These are phyloP conservation scores for Phytopythium aichiense DNA, from an alignment of 352 stramenopile species.

Conservation along the genomic window DNA sequence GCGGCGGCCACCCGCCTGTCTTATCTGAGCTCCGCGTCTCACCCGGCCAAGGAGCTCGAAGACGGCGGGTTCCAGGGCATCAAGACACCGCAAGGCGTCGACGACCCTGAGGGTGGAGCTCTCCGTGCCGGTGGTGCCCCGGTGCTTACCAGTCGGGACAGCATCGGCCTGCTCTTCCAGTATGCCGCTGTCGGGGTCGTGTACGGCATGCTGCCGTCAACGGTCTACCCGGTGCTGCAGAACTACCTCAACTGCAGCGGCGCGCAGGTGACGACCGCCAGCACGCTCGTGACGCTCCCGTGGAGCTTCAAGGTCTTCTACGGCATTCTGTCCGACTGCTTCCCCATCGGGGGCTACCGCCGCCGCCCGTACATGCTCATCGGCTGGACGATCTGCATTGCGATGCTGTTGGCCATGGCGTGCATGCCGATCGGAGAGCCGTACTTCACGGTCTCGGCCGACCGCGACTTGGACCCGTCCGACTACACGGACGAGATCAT, in stretches of 20 bases:
- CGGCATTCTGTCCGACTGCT: slow-evolving; percentile 52
- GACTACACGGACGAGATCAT: slow-evolving; percentile 24
- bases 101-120: slow-evolving; percentile 30
- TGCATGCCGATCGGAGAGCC: slow-evolving; percentile 31
- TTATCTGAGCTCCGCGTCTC: slow-evolving; percentile 22
- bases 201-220: slow-evolving; percentile 36
- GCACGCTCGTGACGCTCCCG: slow-evolving; percentile 28
- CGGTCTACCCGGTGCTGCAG: slow-evolving; percentile 50
- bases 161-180: slow-evolving; percentile 42
- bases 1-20: slow-evolving; percentile 22
- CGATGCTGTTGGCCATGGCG: slow-evolving; percentile 42
- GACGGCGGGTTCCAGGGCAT: slow-evolving; percentile 22
- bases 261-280: slow-evolving; percentile 20
- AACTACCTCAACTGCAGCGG: slow-evolving; percentile 45
- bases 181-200: slow-evolving; percentile 50
- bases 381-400: slow-evolving; percentile 37
- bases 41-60: slow-evolving; percentile 19
- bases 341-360: slow-evolving; percentile 52
- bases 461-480: slow-evolving; percentile 12
- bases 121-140: slow-evolving; percentile 34
- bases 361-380: slow-evolving; percentile 62
- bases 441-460: slow-evolving; percentile 33
- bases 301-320: slow-evolving; percentile 72
- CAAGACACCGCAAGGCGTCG: slow-evolving; percentile 18
- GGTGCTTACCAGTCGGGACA: slow-evolving; percentile 21